These are phyloP conservation scores for Trichoderma semiorbis DNA, from an alignment of 2,329 filamentous ascomycete genomes.

Conservation along the genomic window DNA sequence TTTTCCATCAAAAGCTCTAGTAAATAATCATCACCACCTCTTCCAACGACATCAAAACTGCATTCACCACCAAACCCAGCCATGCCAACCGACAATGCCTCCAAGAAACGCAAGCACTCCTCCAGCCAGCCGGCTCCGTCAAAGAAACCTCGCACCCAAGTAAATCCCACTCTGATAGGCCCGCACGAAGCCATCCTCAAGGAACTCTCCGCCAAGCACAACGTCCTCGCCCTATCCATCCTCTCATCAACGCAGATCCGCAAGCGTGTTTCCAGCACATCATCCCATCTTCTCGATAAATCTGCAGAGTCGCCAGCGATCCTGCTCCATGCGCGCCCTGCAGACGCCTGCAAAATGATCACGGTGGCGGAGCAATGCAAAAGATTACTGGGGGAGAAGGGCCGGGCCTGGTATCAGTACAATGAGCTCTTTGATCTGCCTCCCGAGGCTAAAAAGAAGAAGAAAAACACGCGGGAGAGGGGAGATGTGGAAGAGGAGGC, in stretches of 20 bases:
- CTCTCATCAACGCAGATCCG: conserved; percentile 59
- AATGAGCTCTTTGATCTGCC: conserved; percentile 53
- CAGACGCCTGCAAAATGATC: conserved; percentile 61
- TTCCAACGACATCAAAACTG: background rate
- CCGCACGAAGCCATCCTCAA: conserved; percentile 43
- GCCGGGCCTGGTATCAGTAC: conserved; percentile 53
- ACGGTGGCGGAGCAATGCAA: conserved; percentile 65
- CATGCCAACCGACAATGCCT: conserved; percentile 15
- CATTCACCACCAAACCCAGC: background rate
- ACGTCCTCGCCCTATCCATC: conserved; percentile 51
- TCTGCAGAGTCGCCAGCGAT: conserved; percentile 33
- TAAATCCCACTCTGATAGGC: conserved; percentile 27
- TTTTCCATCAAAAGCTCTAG: conserved; percentile 1
- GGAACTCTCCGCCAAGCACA: conserved; percentile 45
- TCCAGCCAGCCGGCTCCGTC: background rate
- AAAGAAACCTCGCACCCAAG: conserved; percentile 18
- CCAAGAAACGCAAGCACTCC: conserved; percentile 18
- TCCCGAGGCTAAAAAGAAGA: conserved; percentile 23
- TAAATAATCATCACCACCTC: background rate
- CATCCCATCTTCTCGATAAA: conserved; percentile 41
- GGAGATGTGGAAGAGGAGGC: conserved; percentile 41
- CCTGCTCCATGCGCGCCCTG: conserved; percentile 50
- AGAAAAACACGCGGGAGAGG: conserved; percentile 36
- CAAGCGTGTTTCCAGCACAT: conserved; percentile 47
- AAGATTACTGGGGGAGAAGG: conserved; percentile 47